Evolutionary conservation across 306 rosid species (phyloP).

Genomic region (Citrullus amarus): DNA sequence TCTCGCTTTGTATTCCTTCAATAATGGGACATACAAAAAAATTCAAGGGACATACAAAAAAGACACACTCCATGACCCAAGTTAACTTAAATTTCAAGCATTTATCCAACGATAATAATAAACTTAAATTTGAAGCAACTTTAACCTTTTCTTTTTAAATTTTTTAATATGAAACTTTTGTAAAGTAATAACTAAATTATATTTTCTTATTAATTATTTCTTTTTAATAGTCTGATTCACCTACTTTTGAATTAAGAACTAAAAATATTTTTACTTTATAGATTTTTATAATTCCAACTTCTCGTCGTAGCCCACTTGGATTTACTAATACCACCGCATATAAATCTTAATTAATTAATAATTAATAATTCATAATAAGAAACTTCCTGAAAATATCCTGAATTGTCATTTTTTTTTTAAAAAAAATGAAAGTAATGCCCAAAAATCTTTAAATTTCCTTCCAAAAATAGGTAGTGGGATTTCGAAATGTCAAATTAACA

Average conservation of each 20-base stretch:
- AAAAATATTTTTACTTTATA: background rate
- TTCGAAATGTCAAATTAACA: too few species aligned
- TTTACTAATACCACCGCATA: background rate
- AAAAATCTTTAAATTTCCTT: background rate
- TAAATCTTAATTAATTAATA: background rate
- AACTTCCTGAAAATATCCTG: background rate
- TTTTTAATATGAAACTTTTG: background rate
- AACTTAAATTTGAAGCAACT: background rate
- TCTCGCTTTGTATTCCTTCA: too few species aligned
- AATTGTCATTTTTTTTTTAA: too few species aligned
- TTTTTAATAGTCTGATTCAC: background rate
- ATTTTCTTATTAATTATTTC: background rate
- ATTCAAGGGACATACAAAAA: too few species aligned
- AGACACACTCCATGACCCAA: too few species aligned
- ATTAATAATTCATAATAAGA: background rate
- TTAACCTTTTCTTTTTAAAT: background rate
- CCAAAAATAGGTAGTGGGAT: too few species aligned
- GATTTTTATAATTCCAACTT: background rate
- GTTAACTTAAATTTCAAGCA: too few species aligned
- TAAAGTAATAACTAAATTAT: background rate
- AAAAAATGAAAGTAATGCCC: background rate
- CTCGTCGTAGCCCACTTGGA: background rate
- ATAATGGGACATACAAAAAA: too few species aligned
- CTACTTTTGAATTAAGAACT: background rate
- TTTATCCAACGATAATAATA: background rate